Evolutionary conservation across 805 yeast species (phyloP), one percentile per base, ranked within the genome.

Genomic region (Monosporozyma yasuniensis): DNA sequence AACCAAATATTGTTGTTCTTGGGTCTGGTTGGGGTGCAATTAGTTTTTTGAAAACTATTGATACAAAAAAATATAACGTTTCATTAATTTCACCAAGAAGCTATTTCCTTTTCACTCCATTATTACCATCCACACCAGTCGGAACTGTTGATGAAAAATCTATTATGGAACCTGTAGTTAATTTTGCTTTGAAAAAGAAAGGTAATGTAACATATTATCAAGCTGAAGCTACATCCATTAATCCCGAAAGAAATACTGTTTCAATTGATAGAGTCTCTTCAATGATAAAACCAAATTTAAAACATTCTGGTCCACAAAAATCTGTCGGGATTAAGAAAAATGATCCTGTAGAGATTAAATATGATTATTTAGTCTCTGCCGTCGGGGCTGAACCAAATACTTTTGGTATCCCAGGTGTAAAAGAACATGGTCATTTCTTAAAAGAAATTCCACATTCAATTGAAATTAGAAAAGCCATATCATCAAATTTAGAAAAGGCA

Each of bases 11-110:
- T 39, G 95, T 89, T 42, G 81, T 77, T 65, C 79, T 79, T 62
- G 93, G 93, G 51, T 81, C 95, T 14, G 97, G 97, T 50, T 90
- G 97, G 97, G 97, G 96, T 58, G 83, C 95, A 11, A 86, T 89
- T 50, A 82, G 96, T 6, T 76, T 88, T 59, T 76, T 90, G 67
- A 86, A 85, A 72, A 79, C 83, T 65, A 77, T 90, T 63, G 96
- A 90, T 67, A 82, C 96, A 47, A 76, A 87, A 51, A 80, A 84
- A 69, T 90, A 87, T 74, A 87, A 90, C 63, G 96, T 90, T 46
- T 83, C 90, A 37, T 79, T 90, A 49, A 83, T 90, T 41, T 87
- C 96, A 23, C 96, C 97, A 55, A 81, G 97, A 73, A 88, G 87
- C 73, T 90, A 87, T 75, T 88, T 90, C 72, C 73, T 90, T 57